Conservation (phyloP, 164 flowering plant genomes). For the Sextonia rubra region DNA sequence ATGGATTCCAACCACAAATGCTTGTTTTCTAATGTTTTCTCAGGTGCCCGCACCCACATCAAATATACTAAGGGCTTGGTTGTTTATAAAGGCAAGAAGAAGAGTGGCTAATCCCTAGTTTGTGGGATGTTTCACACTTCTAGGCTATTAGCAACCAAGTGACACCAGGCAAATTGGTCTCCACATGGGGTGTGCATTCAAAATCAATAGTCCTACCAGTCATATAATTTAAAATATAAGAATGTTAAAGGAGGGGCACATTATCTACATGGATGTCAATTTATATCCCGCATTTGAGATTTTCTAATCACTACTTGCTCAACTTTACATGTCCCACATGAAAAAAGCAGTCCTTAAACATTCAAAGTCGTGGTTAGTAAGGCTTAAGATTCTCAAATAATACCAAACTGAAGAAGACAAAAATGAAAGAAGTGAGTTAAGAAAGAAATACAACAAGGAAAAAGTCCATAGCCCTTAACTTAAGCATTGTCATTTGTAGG, state of each 20-base stretch:
- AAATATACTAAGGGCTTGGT: constrained; percentile 12
- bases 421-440: not conserved
- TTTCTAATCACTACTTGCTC: not conserved
- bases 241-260: constrained; percentile 2
- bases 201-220: constrained; percentile 24
- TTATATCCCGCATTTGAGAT: not conserved
- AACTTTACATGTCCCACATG: not conserved
- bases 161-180: constrained; percentile 44
- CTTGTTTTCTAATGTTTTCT: constrained; percentile 15
- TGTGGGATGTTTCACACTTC: constrained; percentile 9
- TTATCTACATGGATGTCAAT: constrained; percentile 10
- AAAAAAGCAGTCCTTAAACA: not conserved
- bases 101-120: constrained; percentile 11
- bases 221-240: constrained; percentile 8
- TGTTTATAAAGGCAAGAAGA: constrained; percentile 12
- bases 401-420: constrained; percentile 10
- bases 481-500: not conserved
- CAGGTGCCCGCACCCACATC: constrained; percentile 19
- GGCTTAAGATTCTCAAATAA: constrained; percentile 3
- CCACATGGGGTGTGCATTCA: constrained; percentile 43
- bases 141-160: constrained; percentile 23
- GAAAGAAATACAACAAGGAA: not conserved
- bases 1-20: constrained; percentile 45
- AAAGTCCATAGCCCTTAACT: not conserved
- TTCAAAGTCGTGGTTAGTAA: constrained; percentile 9